These are phyloP conservation scores for Pseudognaphalium luteoalbum DNA, from an alignment of 129 eudicot genomes.

Conservation along the genomic window DNA sequence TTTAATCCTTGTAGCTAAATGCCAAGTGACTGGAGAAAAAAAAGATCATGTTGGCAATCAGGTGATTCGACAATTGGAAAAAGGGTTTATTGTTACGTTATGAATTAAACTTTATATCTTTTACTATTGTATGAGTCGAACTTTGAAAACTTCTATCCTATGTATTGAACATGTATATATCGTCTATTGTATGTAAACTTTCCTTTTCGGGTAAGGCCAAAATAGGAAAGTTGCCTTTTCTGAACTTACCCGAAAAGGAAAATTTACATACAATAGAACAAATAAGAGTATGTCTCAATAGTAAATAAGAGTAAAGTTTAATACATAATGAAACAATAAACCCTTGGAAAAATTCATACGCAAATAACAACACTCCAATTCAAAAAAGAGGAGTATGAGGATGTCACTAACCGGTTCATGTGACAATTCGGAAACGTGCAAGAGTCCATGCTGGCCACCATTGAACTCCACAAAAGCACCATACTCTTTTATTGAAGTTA, in stretches of 20 bases:
- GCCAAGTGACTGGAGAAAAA: neutral
- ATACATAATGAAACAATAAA: no score
- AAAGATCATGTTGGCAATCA: neutral
- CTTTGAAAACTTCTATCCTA: no score
- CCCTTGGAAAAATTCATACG: neutral
- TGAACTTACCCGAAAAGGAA: no score
- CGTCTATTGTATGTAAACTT: neutral
- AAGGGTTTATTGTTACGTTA: no score
- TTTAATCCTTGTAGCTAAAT: neutral
- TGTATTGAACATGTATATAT: no score
- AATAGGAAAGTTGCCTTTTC: no score
- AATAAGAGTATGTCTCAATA: no score
- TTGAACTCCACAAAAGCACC: slow-evolving; percentile 99
- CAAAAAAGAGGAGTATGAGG: neutral
- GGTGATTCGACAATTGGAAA: neutral
- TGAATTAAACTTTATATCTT: no score
- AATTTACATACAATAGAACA: no score
- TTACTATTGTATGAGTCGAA: no score
- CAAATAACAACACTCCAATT: neutral
- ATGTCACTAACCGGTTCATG: slow-evolving; percentile 72
- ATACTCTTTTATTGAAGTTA: slow-evolving; percentile 77
- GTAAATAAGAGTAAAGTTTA: no score
- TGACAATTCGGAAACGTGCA: slow-evolving; percentile 90
- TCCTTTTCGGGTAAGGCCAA: no score
- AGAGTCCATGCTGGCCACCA: slow-evolving; percentile 98